A percentile compares a stretch with the other conserved stretches of the same genome.
Evolutionary conservation across 2,329 filamentous ascomycete genomes (phyloP).

Genomic region (Diplodia sapinea): DNA sequence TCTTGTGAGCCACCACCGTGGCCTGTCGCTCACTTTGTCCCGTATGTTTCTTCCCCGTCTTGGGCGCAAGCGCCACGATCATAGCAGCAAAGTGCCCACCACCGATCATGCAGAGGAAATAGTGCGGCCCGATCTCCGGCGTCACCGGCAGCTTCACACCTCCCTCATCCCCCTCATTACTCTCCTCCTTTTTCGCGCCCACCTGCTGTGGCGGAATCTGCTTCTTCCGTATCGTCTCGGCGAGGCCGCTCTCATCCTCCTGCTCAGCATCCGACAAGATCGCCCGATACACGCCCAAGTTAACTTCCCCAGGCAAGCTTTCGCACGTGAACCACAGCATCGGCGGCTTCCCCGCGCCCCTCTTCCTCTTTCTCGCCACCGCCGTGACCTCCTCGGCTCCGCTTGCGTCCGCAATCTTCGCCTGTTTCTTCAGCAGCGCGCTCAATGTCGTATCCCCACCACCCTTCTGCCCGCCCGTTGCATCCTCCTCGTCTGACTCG

Average conservation of each 20-base stretch:
- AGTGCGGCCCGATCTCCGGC: conserved; percentile 74
- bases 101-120: conserved; percentile 98
- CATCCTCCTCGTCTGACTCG: conserved; percentile 67
- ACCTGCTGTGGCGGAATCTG: conserved; percentile 70
- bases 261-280: conserved; percentile 78
- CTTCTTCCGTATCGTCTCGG: conserved; percentile 74
- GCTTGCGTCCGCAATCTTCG: conserved; percentile 67
- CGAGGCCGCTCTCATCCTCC: conserved; percentile 64
- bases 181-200: conserved; percentile 43
- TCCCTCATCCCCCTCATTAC: conserved; percentile 56
- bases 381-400: conserved; percentile 54
- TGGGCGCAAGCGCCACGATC: conserved; percentile 86
- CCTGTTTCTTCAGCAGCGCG: conserved; percentile 81
- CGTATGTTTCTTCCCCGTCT: conserved; percentile 70
- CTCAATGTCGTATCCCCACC: conserved; percentile 69
- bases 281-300: conserved; percentile 83
- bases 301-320: conserved; percentile 74
- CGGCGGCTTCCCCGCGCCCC: conserved; percentile 70
- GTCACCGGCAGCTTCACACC: conserved; percentile 63
- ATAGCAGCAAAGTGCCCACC: conserved; percentile 97
- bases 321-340: conserved; percentile 86
- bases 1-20: conserved; percentile 91
- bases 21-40: conserved; percentile 83
- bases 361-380: conserved; percentile 56
- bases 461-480: conserved; percentile 59